Conservation (phyloP, 176 grass and related monocot species). For the Triticum timopheevii region DNA sequence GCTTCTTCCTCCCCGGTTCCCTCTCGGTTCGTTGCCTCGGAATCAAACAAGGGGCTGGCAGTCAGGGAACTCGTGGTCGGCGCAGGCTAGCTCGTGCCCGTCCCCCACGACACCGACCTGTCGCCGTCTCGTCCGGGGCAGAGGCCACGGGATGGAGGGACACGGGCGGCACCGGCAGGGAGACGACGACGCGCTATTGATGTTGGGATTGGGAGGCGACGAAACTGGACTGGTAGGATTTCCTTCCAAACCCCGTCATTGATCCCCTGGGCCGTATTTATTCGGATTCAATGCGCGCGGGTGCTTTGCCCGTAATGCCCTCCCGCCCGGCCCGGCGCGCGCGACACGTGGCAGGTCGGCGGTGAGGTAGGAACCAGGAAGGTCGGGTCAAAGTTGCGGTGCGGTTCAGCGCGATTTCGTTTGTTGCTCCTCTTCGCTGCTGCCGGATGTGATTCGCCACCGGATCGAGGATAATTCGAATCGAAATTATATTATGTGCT, state of each 20-base stretch:
- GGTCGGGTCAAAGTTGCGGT: not conserved
- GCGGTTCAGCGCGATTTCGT: too few relatives aligned
- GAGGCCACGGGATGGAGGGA: not conserved
- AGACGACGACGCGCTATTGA: not conserved
- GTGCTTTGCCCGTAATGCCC: not conserved
- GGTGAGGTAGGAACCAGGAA: not conserved
- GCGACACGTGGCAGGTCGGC: not conserved
- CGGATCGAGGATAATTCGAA: not conserved
- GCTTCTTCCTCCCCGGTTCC: not conserved
- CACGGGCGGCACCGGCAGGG: not conserved
- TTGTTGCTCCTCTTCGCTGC: too few relatives aligned
- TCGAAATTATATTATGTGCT: too few relatives aligned
- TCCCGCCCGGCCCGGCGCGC: not conserved
- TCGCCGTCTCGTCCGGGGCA: not conserved
- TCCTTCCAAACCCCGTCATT: not conserved
- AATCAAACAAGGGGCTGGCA: not conserved
- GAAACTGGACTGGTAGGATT: not conserved
- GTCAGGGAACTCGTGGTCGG: not conserved
- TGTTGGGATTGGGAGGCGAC: not conserved
- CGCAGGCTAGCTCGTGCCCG: not conserved
- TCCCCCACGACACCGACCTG: not conserved
- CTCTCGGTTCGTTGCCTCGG: not conserved
- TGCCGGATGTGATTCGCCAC: too few relatives aligned
- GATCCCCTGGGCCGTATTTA: not conserved
- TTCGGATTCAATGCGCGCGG: not conserved